Base-by-base conservation (phyloP, 345 rosid species). In the Salix koriyanagi region DNA sequence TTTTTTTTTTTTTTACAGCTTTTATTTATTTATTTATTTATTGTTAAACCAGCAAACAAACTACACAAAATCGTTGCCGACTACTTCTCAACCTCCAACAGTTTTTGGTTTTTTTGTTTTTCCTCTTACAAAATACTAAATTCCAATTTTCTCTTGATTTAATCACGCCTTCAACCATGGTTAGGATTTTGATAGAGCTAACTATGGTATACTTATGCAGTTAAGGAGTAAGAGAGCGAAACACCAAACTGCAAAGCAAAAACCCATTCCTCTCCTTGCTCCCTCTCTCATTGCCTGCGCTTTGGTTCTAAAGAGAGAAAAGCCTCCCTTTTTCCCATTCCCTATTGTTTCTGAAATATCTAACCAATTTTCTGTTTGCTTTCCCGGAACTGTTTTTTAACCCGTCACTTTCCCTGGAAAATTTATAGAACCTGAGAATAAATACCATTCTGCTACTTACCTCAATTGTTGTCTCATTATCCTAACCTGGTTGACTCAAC, bases 151-250 rank as follows among this genome's bases (percentile, higher is more conserved):
- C 28, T 74, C 2, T 42, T 67, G 2, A 42, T 42, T 73, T 67
- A 4, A 25, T 25, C 32, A 18, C 21, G 12, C 60, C 2, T 60
- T 11, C 4, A 83, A 88, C 90, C 69, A 77, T 78, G 83, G 90
- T 85, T 86, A 81, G 52, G 42, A 71, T 69, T 69, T 78, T 60
- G 65, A 76, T 28, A 52, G 23, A 30, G 81, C 80, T 80, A 87
- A 86, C 86, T 83, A 78, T 9, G 83, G 86, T 85, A 69, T 72
- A 70, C 76, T 73, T 70, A 28, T 70, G 75, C 80, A 74, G 84
- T 83, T 84, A 81, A 54, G 80, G 82, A 80, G 80, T 75, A 39
- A 67, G 52, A 37, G 39, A 44, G 56, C 69, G 14, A 23, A 18
- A 42, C 25, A 39, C 7, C 44, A 44, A 52, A 25, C 54, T 42